Evolutionary conservation across 495 filamentous ascomycete species (phyloP).

Genomic region (Annulohypoxylon stygium): DNA sequence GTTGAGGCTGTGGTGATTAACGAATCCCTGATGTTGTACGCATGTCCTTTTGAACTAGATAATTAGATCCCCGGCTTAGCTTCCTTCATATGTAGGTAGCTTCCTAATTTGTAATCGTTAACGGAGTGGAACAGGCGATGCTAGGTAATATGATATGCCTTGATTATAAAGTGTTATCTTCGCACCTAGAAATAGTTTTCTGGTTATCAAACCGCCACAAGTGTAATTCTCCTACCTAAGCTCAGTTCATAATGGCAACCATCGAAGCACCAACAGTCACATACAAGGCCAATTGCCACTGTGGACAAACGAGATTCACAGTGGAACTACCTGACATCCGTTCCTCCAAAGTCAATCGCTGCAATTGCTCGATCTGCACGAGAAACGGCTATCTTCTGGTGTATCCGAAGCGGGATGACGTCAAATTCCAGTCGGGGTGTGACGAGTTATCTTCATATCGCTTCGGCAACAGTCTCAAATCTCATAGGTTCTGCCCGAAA

Average conservation of each 20-base stretch:
- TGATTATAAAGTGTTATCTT: not conserved
- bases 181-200: not conserved
- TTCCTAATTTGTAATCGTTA: not conserved
- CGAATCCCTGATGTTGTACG: not conserved
- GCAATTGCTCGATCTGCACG: constrained; percentile 16
- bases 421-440: constrained; percentile 5
- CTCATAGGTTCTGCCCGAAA: not conserved
- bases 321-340: not conserved
- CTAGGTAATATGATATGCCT: not conserved
- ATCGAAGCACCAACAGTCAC: not conserved
- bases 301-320: not conserved
- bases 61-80: not conserved
- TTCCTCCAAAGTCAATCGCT: constrained; percentile 3
- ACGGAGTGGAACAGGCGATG: not conserved
- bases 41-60: not conserved
- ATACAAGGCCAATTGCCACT: constrained; percentile 11
- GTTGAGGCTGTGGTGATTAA: not conserved
- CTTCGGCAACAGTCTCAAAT: constrained; percentile 7
- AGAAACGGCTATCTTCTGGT: constrained; percentile 6
- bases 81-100: not conserved
- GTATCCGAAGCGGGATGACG: not conserved
- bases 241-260: not conserved
- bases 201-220: not conserved
- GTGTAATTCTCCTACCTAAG: not conserved
- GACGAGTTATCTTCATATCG: constrained; percentile 12